Conservation (phyloP, 1,284 basidiomycete species). For the Cutaneotrichosporon sp. region DNA sequence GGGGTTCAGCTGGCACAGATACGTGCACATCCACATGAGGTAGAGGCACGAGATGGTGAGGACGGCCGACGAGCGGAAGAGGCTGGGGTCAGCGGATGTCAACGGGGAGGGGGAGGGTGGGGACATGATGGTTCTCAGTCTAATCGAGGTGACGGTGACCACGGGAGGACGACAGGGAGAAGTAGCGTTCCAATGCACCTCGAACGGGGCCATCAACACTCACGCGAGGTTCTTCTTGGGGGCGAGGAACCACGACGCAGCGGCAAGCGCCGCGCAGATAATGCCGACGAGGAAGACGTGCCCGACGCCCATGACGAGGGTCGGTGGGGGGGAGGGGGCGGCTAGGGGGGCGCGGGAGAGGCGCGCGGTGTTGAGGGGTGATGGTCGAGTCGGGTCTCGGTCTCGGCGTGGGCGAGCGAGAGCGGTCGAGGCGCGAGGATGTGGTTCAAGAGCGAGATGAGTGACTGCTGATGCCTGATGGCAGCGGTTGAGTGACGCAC, state of each 20-base stretch:
- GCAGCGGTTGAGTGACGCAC: no score
- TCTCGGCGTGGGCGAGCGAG: no score
- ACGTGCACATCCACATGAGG: slow-evolving; percentile 93
- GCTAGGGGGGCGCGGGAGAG: not conserved
- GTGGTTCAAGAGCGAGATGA: no score
- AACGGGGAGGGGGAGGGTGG: not conserved
- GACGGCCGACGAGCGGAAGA: slow-evolving; percentile 74
- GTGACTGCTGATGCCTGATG: no score
- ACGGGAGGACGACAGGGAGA: no score
- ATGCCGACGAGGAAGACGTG: slow-evolving; percentile 47
- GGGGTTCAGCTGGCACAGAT: slow-evolving; percentile 86
- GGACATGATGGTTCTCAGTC: no score
- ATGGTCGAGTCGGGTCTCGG: no score
- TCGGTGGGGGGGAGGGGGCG: not conserved
- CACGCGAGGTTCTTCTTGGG: slow-evolving; percentile 87
- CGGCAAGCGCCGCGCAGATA: slow-evolving; percentile 61
- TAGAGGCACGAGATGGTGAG: slow-evolving; percentile 79
- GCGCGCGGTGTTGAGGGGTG: no score
- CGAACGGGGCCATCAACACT: no score
- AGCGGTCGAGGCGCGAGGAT: no score
- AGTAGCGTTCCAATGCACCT: no score
- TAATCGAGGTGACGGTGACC: no score
- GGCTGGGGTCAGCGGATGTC: slow-evolving; percentile 56
- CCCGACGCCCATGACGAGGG: slow-evolving; percentile 34
- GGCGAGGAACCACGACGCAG: slow-evolving; percentile 65